A percentile compares a stretch with the other conserved stretches of the same genome.
phyloP scores from a whole-genome alignment of 352 stramenopile species.

The Globisporangium mamillatum region DNA sequence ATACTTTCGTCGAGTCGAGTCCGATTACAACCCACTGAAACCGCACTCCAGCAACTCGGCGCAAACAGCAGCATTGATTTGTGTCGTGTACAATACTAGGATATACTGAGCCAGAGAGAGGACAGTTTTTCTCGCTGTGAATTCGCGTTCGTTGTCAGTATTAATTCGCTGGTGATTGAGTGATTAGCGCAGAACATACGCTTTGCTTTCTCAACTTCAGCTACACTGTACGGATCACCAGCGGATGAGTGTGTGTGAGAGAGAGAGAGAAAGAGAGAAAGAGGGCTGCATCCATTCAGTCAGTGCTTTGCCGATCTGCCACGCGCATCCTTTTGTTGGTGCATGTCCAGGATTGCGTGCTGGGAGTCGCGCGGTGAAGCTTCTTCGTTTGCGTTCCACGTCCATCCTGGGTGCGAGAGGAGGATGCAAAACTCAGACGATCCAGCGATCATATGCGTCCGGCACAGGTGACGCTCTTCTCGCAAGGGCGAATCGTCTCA shows the following conservation, averaged over 20 bases:
- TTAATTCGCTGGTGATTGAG: not conserved
- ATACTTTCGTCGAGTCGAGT: not conserved
- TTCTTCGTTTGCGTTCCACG: not conserved
- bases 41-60: not conserved
- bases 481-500: not conserved
- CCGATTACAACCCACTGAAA: not conserved
- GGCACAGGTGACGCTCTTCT: not conserved
- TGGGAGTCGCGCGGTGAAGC: not conserved
- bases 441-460: not conserved
- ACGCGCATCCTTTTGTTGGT: not conserved
- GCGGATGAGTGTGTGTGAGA: no score
- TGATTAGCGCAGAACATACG: not conserved
- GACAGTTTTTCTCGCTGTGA: not conserved
- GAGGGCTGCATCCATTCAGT: not conserved
- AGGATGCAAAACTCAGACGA: not conserved
- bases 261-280: no score
- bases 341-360: not conserved
- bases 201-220: not conserved
- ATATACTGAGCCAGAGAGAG: not conserved
- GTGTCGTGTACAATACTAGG: no score
- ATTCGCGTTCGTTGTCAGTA: not conserved
- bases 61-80: no score
- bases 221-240: not conserved
- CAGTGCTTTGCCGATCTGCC: not conserved
- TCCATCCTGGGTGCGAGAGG: not conserved